These are phyloP conservation scores for Irpex sp. DNA, from an alignment of 1,284 basidiomycete genomes.

Conservation along the genomic window DNA sequence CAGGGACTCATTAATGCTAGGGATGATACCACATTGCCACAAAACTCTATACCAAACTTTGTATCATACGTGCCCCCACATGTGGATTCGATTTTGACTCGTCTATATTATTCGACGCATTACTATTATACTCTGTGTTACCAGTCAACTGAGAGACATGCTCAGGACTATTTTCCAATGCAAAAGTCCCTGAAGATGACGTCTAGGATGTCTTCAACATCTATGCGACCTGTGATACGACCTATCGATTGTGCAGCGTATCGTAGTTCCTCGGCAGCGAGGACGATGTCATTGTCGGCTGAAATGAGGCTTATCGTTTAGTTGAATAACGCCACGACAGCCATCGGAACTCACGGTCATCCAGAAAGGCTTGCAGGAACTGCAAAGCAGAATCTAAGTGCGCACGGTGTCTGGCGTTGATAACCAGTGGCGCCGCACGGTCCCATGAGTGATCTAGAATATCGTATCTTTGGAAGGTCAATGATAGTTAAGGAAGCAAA, in stretches of 20 bases:
- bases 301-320: neutral
- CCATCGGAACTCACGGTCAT: constrained; percentile 39
- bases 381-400: constrained; percentile 66
- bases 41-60: neutral
- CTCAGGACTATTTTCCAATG: constrained; percentile 63
- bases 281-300: constrained; percentile 56
- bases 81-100: neutral
- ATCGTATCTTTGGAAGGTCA: neutral
- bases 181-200: constrained; percentile 82
- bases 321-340: neutral
- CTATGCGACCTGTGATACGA: constrained; percentile 70
- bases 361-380: constrained; percentile 67
- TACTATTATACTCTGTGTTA: no score
- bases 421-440: constrained; percentile 60
- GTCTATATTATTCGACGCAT: no score
- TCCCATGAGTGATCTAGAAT: constrained; percentile 5
- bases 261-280: constrained; percentile 82
- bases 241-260: constrained; percentile 83
- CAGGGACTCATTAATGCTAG: neutral
- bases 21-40: neutral
- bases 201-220: constrained; percentile 78
- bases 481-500: neutral
- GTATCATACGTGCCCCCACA: neutral
- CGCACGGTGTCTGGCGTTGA: constrained; percentile 73
- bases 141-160: neutral